Percentiles rank a stretch among this genome's conserved stretches.
Conservation (phyloP, 345 rosid species). For the Brassica juncea region DNA sequence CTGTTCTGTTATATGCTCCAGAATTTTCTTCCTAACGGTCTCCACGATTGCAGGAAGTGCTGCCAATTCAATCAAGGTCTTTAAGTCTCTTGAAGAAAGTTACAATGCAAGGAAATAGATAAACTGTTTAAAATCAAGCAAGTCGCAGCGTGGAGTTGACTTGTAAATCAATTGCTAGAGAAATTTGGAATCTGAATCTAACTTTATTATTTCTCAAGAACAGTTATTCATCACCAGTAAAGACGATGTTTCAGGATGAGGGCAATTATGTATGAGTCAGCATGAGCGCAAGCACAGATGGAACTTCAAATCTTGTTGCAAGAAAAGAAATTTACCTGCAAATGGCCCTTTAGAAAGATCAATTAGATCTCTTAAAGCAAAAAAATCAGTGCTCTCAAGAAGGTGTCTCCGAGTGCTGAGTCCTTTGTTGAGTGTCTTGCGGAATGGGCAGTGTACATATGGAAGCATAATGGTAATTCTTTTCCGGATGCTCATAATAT, state of each 20-base stretch:
- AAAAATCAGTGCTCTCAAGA: slow-evolving; percentile 88
- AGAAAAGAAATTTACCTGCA: slow-evolving; percentile 62
- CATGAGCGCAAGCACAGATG: not conserved
- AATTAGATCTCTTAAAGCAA: slow-evolving; percentile 82
- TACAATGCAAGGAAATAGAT: not conserved
- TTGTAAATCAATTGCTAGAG: slow-evolving; percentile 21
- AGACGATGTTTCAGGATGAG: slow-evolving; percentile 8
- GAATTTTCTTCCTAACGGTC: slow-evolving; percentile 68
- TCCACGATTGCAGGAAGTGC: slow-evolving; percentile 83
- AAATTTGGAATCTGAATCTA: slow-evolving; percentile 1
- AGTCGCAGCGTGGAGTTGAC: not conserved
- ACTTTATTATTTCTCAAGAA: slow-evolving; percentile 9
- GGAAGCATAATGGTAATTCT: slow-evolving; percentile 78
- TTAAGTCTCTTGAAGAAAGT: slow-evolving; percentile 18
- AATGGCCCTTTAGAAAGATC: slow-evolving; percentile 98
- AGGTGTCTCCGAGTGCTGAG: slow-evolving; percentile 91
- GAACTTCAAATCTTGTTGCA: not conserved
- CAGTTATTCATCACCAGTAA: slow-evolving; percentile 7
- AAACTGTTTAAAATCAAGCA: slow-evolving; percentile 2
- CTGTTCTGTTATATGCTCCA: slow-evolving; percentile 85
- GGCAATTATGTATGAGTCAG: not conserved
- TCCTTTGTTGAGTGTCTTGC: slow-evolving; percentile 72
- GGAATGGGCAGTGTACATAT: slow-evolving; percentile 89
- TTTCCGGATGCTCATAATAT: slow-evolving; percentile 68
- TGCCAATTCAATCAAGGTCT: slow-evolving; percentile 44